Conservation (phyloP, 2,329 filamentous ascomycete species). For the Cercospora sesami region DNA sequence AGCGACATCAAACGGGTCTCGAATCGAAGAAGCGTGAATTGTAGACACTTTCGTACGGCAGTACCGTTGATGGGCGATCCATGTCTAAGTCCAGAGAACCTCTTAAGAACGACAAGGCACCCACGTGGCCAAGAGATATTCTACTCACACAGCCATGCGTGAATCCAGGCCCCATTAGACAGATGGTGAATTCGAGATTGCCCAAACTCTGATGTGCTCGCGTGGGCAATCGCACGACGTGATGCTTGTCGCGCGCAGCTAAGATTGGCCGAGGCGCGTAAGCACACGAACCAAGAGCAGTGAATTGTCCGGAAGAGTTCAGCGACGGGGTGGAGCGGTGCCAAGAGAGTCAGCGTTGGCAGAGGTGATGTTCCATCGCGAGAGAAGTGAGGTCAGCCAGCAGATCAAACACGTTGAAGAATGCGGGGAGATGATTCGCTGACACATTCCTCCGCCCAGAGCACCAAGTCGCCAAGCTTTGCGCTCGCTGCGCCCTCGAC, state of each 20-base stretch:
- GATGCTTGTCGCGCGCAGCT: constrained; percentile 3
- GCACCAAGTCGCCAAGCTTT: not conserved
- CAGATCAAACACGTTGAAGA: not conserved
- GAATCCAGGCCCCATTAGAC: not conserved
- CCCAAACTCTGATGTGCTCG: constrained; percentile 7
- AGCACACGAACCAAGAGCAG: constrained; percentile 11
- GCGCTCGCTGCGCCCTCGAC: not conserved
- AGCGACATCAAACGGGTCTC: not conserved
- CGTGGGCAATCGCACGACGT: not conserved
- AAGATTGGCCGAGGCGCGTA: constrained; percentile 11
- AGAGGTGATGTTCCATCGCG: not conserved
- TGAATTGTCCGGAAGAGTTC: constrained; percentile 1
- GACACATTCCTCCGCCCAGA: not conserved
- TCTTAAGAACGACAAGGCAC: not conserved
- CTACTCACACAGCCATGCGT: not conserved
- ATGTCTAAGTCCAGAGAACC: not conserved
- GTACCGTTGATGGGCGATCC: not conserved
- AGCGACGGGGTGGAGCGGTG: not conserved
- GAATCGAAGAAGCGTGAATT: not conserved
- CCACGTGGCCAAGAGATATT: constrained; percentile 11
- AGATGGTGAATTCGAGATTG: not conserved
- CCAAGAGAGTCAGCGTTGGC: constrained; percentile 2
- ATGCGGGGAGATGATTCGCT: not conserved
- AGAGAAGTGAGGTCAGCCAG: constrained; percentile 6
- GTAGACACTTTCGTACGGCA: not conserved